These are phyloP conservation scores for Calonectria montana DNA, from an alignment of 2,329 filamentous ascomycete genomes.

Conservation along the genomic window DNA sequence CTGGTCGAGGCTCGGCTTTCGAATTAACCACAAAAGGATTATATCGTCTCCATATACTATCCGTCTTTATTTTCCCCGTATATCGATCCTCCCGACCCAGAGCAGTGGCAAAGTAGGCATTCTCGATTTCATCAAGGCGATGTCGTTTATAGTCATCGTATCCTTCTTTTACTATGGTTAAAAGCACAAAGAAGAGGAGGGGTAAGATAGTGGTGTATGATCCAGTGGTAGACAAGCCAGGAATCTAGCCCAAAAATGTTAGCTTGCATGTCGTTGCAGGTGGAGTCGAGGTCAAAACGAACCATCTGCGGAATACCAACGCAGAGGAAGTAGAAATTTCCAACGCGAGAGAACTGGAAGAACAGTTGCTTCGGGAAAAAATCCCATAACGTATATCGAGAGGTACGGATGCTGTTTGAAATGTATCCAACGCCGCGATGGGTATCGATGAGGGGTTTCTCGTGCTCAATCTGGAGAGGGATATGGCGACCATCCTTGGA, in stretches of 20 bases:
- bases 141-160: constrained; percentile 87
- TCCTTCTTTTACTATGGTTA: constrained; percentile 88
- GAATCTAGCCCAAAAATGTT: constrained; percentile 55
- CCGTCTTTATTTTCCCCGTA: constrained; percentile 40
- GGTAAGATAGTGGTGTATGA: constrained; percentile 80
- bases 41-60: constrained; percentile 39
- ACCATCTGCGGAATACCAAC: constrained; percentile 84
- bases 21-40: constrained; percentile 49
- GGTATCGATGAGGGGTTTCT: constrained; percentile 58
- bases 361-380: constrained; percentile 87
- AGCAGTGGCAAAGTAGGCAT: constrained; percentile 64
- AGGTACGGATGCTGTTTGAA: constrained; percentile 79
- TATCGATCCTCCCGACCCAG: constrained; percentile 53
- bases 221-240: constrained; percentile 80
- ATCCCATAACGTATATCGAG: constrained; percentile 85
- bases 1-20: constrained; percentile 41
- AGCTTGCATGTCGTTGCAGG: constrained; percentile 1
- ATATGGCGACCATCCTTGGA: constrained; percentile 76
- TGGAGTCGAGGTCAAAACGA: constrained; percentile 20
- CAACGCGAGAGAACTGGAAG: constrained; percentile 87
- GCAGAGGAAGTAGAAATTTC: constrained; percentile 89
- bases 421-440: constrained; percentile 62
- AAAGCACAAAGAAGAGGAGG: constrained; percentile 78
- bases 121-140: constrained; percentile 84
- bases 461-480: constrained; percentile 53